phyloP scores from a whole-genome alignment of 225 moss, liverwort and hornwort species.

The Anthoceros angustus region DNA sequence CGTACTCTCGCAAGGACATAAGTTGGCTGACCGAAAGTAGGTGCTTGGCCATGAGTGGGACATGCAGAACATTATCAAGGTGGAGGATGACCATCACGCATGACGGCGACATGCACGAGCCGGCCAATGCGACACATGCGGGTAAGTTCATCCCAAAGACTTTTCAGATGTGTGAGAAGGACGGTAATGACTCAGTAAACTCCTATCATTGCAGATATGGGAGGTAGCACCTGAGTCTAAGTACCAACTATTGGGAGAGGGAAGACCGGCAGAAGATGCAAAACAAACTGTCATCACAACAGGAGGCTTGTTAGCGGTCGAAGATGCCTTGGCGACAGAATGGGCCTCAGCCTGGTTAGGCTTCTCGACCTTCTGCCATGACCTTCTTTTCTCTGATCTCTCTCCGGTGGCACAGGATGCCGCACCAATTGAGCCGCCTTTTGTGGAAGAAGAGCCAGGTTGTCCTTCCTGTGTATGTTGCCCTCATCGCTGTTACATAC shows the following conservation, averaged over 20 bases:
- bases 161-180: too few species aligned
- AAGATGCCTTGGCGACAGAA: not conserved
- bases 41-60: too few species aligned
- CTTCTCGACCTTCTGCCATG: too few species aligned
- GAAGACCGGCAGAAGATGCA: not conserved
- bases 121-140: not conserved
- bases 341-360: not conserved
- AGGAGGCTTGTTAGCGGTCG: not conserved
- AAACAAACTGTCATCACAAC: not conserved
- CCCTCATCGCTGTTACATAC: too few species aligned
- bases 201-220: too few species aligned
- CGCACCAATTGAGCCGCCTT: not conserved
- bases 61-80: not conserved
- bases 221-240: too few species aligned
- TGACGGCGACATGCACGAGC: not conserved
- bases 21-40: too few species aligned
- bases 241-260: not conserved
- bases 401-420: not conserved
- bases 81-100: not conserved
- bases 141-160: not conserved
- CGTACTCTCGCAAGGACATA: too few species aligned
- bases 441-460: not conserved
- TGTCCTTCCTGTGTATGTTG: not conserved
- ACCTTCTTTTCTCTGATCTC: too few species aligned
- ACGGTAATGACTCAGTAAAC: too few species aligned